Percentiles rank a stretch among this genome's conserved stretches.
phyloP scores from a whole-genome alignment of 352 stramenopile species.

The Pythium monospermum region DNA sequence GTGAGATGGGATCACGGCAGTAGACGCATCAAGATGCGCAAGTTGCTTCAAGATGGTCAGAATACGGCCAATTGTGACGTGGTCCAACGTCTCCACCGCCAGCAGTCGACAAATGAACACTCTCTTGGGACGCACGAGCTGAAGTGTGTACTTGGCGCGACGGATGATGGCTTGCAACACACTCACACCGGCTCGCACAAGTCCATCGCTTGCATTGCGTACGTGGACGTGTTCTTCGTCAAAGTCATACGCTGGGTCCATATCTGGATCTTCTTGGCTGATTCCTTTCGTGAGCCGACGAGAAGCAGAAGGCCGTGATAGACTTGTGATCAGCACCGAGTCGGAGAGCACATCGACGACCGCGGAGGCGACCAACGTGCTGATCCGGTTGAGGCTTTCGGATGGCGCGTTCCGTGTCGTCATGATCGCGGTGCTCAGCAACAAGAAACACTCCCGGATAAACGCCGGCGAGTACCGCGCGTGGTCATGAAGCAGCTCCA shows the following conservation, averaged over 20 bases:
- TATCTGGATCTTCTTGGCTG: slow-evolving; percentile 17
- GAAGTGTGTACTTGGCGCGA: slow-evolving; percentile 64
- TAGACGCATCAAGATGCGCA: slow-evolving; percentile 29
- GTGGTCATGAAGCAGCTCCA: slow-evolving; percentile 60
- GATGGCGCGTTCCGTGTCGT: slow-evolving; percentile 60
- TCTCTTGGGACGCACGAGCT: slow-evolving; percentile 57
- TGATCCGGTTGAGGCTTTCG: slow-evolving; percentile 56
- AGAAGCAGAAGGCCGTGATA: slow-evolving; percentile 27
- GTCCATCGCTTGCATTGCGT: slow-evolving; percentile 54
- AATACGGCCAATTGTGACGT: slow-evolving; percentile 61
- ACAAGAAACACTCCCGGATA: slow-evolving; percentile 68
- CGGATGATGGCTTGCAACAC: slow-evolving; percentile 65
- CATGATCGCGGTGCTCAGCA: slow-evolving; percentile 68
- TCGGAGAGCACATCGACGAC: slow-evolving; percentile 62
- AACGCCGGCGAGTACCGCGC: slow-evolving; percentile 39
- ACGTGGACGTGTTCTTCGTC: slow-evolving; percentile 61
- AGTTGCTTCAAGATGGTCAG: slow-evolving; percentile 67
- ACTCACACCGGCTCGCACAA: slow-evolving; percentile 63
- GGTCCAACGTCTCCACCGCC: slow-evolving; percentile 65
- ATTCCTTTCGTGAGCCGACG: no score
- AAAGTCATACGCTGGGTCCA: slow-evolving; percentile 35
- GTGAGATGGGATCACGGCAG: slow-evolving; percentile 2
- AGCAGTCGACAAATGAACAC: slow-evolving; percentile 71
- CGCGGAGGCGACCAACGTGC: slow-evolving; percentile 34
- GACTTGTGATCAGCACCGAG: slow-evolving; percentile 39